These are phyloP conservation scores for Euphorbia lathyris DNA, from an alignment of 345 rosid genomes.

Conservation along the genomic window DNA sequence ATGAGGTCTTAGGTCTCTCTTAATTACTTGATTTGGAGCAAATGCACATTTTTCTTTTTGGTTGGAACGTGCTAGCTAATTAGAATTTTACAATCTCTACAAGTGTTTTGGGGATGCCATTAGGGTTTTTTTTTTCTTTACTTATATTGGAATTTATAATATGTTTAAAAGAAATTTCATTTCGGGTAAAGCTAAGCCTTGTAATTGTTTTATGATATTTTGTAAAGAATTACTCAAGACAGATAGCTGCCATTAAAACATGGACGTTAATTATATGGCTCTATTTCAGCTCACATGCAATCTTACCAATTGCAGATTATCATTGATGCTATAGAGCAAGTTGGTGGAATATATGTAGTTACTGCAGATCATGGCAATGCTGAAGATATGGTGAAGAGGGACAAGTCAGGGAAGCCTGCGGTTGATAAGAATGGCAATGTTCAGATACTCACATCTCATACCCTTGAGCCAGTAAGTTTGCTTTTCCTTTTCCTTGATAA, in stretches of 20 bases:
- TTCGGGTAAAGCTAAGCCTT: not conserved
- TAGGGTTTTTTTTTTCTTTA: no score
- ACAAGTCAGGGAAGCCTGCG: constrained; percentile 70
- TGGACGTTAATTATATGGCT: not conserved
- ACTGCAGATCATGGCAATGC: constrained; percentile 99
- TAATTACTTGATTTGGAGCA: not conserved
- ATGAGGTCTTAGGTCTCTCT: not conserved
- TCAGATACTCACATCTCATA: constrained; percentile 95
- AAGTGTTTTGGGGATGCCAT: not conserved
- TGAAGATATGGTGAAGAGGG: constrained; percentile 96
- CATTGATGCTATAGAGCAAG: constrained; percentile 76
- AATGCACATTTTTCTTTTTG: not conserved
- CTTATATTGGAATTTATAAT: not conserved
- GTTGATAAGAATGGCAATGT: constrained; percentile 64
- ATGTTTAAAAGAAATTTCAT: not conserved
- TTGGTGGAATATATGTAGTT: constrained; percentile 82
- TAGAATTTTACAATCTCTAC: not conserved
- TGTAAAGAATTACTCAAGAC: not conserved
- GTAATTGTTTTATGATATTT: not conserved
- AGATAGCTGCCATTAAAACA: not conserved
- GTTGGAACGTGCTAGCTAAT: not conserved
- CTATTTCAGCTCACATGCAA: constrained; percentile 1
- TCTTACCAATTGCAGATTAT: constrained; percentile 55
- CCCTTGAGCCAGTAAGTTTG: constrained; percentile 79
- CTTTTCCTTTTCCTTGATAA: not conserved